These are phyloP conservation scores for Gossypium anomalum DNA, from an alignment of 345 rosid species.

Conservation along the genomic window DNA sequence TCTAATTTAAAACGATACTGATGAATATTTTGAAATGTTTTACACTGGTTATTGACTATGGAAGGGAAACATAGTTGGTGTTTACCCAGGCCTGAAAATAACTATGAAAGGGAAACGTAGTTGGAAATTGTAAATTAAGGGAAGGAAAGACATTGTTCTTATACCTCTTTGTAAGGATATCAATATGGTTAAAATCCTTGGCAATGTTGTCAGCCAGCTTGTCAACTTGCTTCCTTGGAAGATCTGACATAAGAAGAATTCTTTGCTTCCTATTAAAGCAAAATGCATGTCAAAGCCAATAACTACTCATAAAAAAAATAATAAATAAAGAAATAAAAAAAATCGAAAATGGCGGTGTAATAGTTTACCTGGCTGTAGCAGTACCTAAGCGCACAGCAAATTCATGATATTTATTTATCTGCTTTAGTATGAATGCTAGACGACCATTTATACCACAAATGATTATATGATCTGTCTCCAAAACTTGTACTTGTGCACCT, in stretches of 20 bases:
- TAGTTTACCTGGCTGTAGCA: conserved; percentile 80
- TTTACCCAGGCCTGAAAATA: background rate
- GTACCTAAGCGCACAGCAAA: conserved; percentile 89
- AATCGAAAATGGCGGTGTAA: background rate
- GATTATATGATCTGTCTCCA: conserved; percentile 86
- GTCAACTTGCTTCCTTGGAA: conserved; percentile 95
- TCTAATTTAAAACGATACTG: background rate
- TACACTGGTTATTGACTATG: background rate
- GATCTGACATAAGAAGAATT: conserved; percentile 92
- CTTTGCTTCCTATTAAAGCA: conserved; percentile 70
- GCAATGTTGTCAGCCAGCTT: conserved; percentile 65
- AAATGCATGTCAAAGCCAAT: conserved; percentile 10
- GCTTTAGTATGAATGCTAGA: conserved; percentile 75
- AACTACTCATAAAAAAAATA: background rate
- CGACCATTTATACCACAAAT: conserved; percentile 86
- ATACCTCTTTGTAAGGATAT: conserved; percentile 86
- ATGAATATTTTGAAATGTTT: background rate
- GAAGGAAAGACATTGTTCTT: background rate
- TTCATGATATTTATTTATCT: conserved; percentile 84
- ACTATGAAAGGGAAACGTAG: conserved; percentile 2
- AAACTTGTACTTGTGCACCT: conserved; percentile 95
- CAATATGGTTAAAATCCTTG: conserved; percentile 81
- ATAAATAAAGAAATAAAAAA: background rate
- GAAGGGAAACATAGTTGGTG: background rate
- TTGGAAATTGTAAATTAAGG: background rate